Base-by-base conservation (phyloP, 805 yeast species). In the Hanseniaspora occidentalis region DNA sequence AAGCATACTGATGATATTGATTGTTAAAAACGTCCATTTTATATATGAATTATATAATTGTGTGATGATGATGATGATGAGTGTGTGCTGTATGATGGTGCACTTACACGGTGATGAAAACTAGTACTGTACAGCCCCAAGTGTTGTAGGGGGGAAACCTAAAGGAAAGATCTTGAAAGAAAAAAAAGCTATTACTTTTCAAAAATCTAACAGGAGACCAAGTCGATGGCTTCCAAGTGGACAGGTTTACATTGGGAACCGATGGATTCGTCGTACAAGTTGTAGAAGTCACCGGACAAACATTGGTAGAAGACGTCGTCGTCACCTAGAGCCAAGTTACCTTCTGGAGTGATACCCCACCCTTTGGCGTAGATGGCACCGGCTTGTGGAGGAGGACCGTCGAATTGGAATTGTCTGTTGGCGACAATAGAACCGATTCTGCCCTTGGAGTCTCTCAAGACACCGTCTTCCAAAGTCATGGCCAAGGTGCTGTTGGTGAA, bases 311-410 rank as follows among this genome's bases (percentile, higher is more conserved):
- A 78, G 34, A 68, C 64, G 39, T 73, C 72, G 41, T 59, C 56
- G 47, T 61, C 59, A 58, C 83, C 83, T 41, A 77, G 56, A 26
- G 82, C 81, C 53, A 77, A 67, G 62, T 67, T 65, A 39, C 73
- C 77, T 36, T 68, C 77, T 46, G 60, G 51, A 39, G 73, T 64
- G 44, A 74, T 65, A 38, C 75, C 66, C 80, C 79, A 73, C 45
- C 80, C 79, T 36, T 70, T 73, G 47, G 82, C 79, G 53, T 69
- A 73, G 50, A 74, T 67, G 38, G 79, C 66, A 54, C 79, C 80
- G 25, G 77, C 81, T 66, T 78, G 84, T 49, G 84, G 84, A 58
- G 83, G 79, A 43, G 83, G 83, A 52, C 84, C 84, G 57, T 79
- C 84, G 56, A 77, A 77, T 64, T 77, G 84, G 71, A 78, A 76